phyloP scores from a whole-genome alignment of 768 basidiomycete species.

The Kwoniella heveanensis region DNA sequence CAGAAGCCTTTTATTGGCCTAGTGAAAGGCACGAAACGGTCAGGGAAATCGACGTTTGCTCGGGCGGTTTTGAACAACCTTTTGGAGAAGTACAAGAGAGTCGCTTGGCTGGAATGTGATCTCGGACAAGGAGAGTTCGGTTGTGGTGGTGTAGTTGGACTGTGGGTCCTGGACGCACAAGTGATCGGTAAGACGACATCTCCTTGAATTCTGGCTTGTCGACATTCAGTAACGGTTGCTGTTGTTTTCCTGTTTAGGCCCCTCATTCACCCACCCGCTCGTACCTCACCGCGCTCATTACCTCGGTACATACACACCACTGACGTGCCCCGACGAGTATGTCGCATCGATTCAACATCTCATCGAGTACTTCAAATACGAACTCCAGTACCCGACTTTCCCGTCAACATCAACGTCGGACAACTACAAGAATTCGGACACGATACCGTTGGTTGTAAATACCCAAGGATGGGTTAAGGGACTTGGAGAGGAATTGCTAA shows the following conservation, averaged over 20 bases:
- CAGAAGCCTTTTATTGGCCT: slow-evolving; percentile 60
- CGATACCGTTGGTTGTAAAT: slow-evolving; percentile 84
- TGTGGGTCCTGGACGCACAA: slow-evolving; percentile 70
- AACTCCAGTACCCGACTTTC: slow-evolving; percentile 60
- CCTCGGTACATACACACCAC: slow-evolving; percentile 76
- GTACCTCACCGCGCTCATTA: slow-evolving; percentile 76
- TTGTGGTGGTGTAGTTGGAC: slow-evolving; percentile 77
- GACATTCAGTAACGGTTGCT: too few relatives aligned
- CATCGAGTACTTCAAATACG: slow-evolving; percentile 62
- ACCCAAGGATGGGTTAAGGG: slow-evolving; percentile 98
- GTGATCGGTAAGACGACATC: slow-evolving; percentile 65
- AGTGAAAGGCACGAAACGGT: slow-evolving; percentile 81
- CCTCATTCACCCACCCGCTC: slow-evolving; percentile 80
- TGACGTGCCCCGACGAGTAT: slow-evolving; percentile 75
- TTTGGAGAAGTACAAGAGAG: slow-evolving; percentile 65
- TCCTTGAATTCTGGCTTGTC: background rate
- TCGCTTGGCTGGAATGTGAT: slow-evolving; percentile 91
- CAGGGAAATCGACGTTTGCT: slow-evolving; percentile 88
- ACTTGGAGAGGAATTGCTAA: slow-evolving; percentile 77
- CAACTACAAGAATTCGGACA: slow-evolving; percentile 6
- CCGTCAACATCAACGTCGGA: slow-evolving; percentile 43
- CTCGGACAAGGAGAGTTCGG: slow-evolving; percentile 92
- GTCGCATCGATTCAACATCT: slow-evolving; percentile 69
- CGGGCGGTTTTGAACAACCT: slow-evolving; percentile 72
- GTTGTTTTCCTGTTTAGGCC: slow-evolving; percentile 61